These are phyloP conservation scores for Hydrangea macrophylla DNA, from an alignment of 148 eudicot species.

Conservation along the genomic window DNA sequence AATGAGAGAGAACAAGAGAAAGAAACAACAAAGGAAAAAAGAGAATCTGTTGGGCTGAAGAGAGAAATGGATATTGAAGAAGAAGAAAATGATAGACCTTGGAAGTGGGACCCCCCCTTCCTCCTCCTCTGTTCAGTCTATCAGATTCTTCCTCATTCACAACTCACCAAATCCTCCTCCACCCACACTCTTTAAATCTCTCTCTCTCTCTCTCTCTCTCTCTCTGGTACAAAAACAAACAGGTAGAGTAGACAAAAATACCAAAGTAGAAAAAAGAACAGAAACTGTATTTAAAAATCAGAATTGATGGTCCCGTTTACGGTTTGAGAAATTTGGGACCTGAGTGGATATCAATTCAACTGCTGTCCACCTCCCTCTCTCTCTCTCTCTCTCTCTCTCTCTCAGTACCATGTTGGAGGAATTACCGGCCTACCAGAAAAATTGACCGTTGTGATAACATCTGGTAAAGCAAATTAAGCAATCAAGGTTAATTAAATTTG, in stretches of 20 bases:
- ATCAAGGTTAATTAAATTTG: no score
- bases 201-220: not conserved
- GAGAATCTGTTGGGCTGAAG: constrained; percentile 10
- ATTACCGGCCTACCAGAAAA: constrained; percentile 17
- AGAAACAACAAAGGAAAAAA: constrained; percentile 1
- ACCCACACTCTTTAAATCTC: not conserved
- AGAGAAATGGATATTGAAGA: not conserved
- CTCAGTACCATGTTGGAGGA: not conserved
- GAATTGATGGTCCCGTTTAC: constrained; percentile 1
- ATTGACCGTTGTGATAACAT: constrained; percentile 3
- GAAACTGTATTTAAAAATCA: not conserved
- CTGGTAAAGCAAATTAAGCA: not conserved
- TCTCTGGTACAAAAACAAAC: constrained; percentile 7
- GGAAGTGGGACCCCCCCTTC: constrained; percentile 1
- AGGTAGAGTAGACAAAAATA: not conserved
- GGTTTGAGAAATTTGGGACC: not conserved
- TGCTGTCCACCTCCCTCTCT: no score
- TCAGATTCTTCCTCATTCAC: constrained; percentile 12
- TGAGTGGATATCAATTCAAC: constrained; percentile 12
- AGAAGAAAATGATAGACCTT: constrained; percentile 17
- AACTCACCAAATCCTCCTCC: constrained; percentile 14
- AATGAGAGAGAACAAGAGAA: not conserved
- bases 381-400: no score
- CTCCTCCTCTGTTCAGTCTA: not conserved
- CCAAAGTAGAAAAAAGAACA: not conserved